Percentiles rank a stretch among this genome's conserved stretches.
These are phyloP conservation scores for Aspergillus ustus DNA, from an alignment of 2,329 filamentous ascomycete genomes.

Conservation along the genomic window DNA sequence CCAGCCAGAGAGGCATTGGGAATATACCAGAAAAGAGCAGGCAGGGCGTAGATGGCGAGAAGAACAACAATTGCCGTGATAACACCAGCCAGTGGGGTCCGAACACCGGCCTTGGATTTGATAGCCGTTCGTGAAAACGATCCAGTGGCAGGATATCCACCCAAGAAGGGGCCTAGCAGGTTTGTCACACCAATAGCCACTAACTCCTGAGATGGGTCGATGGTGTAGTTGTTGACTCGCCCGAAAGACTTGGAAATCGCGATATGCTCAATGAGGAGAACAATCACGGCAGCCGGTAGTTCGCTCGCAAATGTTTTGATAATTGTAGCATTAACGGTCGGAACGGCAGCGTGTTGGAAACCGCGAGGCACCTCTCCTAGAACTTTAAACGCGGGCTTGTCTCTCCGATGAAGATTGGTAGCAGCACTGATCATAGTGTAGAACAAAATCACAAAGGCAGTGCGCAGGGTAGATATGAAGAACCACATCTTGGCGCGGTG, in stretches of 20 bases:
- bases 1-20: conserved; percentile 78
- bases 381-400: conserved; percentile 72
- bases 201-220: conserved; percentile 94
- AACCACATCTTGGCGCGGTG: conserved; percentile 76
- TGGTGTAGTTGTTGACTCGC: conserved; percentile 92
- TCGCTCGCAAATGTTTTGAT: conserved; percentile 71
- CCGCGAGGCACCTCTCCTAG: conserved; percentile 80
- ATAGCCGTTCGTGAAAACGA: conserved; percentile 97
- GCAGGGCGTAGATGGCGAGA: conserved; percentile 85
- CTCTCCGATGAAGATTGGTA: conserved; percentile 70
- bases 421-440: conserved; percentile 92
- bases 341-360: conserved; percentile 78
- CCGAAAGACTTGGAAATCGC: conserved; percentile 97
- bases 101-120: conserved; percentile 94
- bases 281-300: conserved; percentile 84
- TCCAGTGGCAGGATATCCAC: conserved; percentile 88
- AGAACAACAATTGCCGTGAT: conserved; percentile 86
- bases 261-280: conserved; percentile 96
- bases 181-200: conserved; percentile 93
- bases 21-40: conserved; percentile 92
- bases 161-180: conserved; percentile 86
- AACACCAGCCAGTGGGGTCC: conserved; percentile 86
- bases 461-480: conserved; percentile 88
- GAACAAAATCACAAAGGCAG: conserved; percentile 86
- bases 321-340: conserved; percentile 68